Evolutionary conservation across 257 asterid genomes (phyloP), one percentile per base, ranked within the genome.

Genomic region (Voacanga thouarsii): DNA sequence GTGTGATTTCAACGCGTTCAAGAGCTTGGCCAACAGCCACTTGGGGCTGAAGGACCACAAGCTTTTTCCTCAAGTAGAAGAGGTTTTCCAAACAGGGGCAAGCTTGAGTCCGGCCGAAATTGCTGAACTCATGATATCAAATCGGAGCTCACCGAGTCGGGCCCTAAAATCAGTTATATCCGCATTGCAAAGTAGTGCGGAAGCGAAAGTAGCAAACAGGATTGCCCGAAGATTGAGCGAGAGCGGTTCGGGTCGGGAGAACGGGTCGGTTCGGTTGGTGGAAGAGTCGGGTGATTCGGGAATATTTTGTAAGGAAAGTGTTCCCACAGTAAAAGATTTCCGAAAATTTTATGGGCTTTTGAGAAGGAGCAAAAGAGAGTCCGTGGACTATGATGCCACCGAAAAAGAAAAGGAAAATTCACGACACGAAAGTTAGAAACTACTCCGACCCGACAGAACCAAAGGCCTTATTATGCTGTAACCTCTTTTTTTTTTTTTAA

Each of bases 131-230:
- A 94, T 94, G 98, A 91, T 92, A 3, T 88, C 97, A 57, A 92
- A 94, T 80, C 96, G 98, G 86, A 84, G 89, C 2, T 92, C 98
- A 0, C 97, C 98, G 2, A 94, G 89, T 75, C 89, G 97, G 81
- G 97, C 98, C 2, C 37, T 92, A 83, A 91, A 90, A 82, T 85
- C 96, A 12, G 97, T 94, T 0, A 88, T 94, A 55, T 83, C 94
- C 2, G 98, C 98, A 10, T 49, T 93, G 82, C 97, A 92, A 77
- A 86, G 83, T 23, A 86, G 89, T 18, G 82, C 79, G 7, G 88
- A 80, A 4, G 72, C 79, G 3, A 78, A 85, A 73, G 75, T 81
- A 0, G 89, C 89, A 12, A 55, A 80, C 0, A 86, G 88, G 87
- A 75, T 86, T 7, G 90, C 88, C 28, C 72, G 86, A 75, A 76